Evolutionary conservation across 2,329 filamentous ascomycete species (phyloP), one percentile per base, ranked within the genome.

Genomic region (Fusarium virguliforme): DNA sequence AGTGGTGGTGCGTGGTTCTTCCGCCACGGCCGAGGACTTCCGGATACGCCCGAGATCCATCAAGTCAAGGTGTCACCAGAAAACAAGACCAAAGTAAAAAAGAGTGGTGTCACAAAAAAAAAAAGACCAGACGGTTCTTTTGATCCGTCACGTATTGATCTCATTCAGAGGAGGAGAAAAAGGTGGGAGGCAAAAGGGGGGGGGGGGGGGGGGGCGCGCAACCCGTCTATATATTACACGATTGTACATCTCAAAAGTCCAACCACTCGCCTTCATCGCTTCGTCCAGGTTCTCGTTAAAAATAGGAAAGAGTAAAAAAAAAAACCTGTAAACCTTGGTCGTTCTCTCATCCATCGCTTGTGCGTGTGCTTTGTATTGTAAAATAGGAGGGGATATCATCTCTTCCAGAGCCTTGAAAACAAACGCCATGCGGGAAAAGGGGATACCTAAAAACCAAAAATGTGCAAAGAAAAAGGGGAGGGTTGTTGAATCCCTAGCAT

Each of bases 321-420:
- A 55, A 54, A 51, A 57, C 40, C 46, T 68, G 24, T 62, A 58
- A 41, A 38, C 26, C 37, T 54, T 53, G 54, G 62, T 62, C 70
- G 70, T 58, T 60, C 53, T 70, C 62, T 48, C 13, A 35, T 66
- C 48, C 38, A 60, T 70, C 65, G 50, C 62, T 40, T 60, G 8
- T 54, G 59, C 46, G 60, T 72, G 62, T 64, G 67, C 61, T 54
- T 18, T 68, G 65, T 62, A 56, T 55, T 73, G 56, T 68, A 51
- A 71, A 70, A 67, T 59, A 63, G 35, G 71, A 76, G 67, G 75
- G 74, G 71, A 76, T 76, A 75, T 77, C 71, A 75, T 76, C 48
- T 75, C 72, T 75, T 76, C 68, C 72, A 64, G 57, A 62, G 53
- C 65, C 72, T 55, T 67, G 55, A 72, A 63, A 48, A 30, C 64